A percentile compares a stretch with the other conserved stretches of the same genome.
These are phyloP conservation scores for Pichia deserticola DNA, from an alignment of 805 yeast species.

Conservation along the genomic window DNA sequence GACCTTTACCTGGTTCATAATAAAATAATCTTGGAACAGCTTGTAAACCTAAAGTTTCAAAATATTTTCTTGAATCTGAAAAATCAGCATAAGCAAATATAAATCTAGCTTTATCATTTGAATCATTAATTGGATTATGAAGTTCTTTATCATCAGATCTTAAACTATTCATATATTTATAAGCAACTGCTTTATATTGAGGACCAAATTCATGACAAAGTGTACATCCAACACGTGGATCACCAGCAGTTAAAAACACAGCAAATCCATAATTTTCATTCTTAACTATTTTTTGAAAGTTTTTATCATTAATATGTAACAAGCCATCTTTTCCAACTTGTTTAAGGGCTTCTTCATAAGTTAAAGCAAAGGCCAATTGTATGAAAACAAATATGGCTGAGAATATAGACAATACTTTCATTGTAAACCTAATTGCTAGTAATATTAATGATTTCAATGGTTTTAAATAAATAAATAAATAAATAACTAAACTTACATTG, in stretches of 20 bases:
- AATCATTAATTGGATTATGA: slow-evolving; percentile 37
- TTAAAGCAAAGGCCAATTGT: slow-evolving; percentile 12
- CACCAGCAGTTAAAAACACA: slow-evolving; percentile 63
- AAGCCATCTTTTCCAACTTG: slow-evolving; percentile 11
- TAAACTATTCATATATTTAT: slow-evolving; percentile 43
- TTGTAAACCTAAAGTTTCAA: slow-evolving; percentile 46
- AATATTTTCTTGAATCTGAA: slow-evolving; percentile 44
- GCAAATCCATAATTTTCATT: slow-evolving; percentile 66
- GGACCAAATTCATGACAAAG: slow-evolving; percentile 70
- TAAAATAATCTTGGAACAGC: slow-evolving; percentile 71
- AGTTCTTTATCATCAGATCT: slow-evolving; percentile 33
- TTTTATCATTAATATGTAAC: slow-evolving; percentile 44
- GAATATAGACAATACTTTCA: not conserved
- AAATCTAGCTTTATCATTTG: slow-evolving; percentile 26
- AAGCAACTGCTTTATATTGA: slow-evolving; percentile 49
- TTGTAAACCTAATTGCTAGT: not conserved
- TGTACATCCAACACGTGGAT: slow-evolving; percentile 66
- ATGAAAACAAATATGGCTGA: not conserved
- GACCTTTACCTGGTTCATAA: slow-evolving; percentile 22
- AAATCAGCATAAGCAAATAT: slow-evolving; percentile 75
- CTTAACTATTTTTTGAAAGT: slow-evolving; percentile 46
- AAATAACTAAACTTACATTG: too few relatives aligned
- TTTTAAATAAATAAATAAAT: too few relatives aligned
- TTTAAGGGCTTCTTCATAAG: slow-evolving; percentile 14
- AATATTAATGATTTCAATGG: too few relatives aligned